Percentiles rank a stretch among this genome's conserved stretches.
Conservation (phyloP, 257 asterid genomes). For the Perilla frutescens region DNA sequence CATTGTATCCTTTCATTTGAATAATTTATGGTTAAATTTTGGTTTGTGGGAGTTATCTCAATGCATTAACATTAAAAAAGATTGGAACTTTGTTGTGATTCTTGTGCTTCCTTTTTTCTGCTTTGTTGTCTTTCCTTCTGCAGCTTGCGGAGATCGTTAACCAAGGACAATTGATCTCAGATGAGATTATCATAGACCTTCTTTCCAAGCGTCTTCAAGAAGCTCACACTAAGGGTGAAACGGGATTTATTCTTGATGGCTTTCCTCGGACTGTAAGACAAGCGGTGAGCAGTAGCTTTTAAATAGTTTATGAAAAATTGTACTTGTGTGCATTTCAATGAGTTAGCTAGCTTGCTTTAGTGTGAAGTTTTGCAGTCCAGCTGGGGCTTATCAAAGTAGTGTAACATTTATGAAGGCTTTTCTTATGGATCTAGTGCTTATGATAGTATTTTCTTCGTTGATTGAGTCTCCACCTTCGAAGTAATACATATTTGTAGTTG, state of each 20-base stretch:
- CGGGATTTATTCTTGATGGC: conserved; percentile 96
- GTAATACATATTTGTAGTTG: background rate
- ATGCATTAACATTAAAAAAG: background rate
- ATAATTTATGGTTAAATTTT: conserved; percentile 22
- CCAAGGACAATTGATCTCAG: conserved; percentile 86
- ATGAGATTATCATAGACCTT: conserved; percentile 82
- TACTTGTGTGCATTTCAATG: background rate
- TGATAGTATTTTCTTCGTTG: background rate
- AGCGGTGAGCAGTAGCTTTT: conserved; percentile 67
- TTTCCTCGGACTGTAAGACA: conserved; percentile 97
- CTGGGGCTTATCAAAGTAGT: background rate
- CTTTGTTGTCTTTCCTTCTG: conserved; percentile 29
- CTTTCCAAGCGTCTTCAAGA: conserved; percentile 87
- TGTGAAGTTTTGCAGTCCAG: background rate
- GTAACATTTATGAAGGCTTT: conserved; percentile 8
- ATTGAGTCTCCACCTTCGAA: background rate
- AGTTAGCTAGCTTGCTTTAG: conserved; percentile 13
- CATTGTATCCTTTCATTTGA: background rate
- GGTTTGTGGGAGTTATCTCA: conserved; percentile 26
- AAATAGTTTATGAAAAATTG: background rate
- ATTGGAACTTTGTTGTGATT: background rate
- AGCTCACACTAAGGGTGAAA: conserved; percentile 79
- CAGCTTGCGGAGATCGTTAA: conserved; percentile 91
- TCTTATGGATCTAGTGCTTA: background rate
- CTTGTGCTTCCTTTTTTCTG: background rate